A percentile compares a stretch with the other conserved stretches of the same genome.
phyloP scores from a whole-genome alignment of 2,329 filamentous ascomycete genomes.

The Exophiala sp. region DNA sequence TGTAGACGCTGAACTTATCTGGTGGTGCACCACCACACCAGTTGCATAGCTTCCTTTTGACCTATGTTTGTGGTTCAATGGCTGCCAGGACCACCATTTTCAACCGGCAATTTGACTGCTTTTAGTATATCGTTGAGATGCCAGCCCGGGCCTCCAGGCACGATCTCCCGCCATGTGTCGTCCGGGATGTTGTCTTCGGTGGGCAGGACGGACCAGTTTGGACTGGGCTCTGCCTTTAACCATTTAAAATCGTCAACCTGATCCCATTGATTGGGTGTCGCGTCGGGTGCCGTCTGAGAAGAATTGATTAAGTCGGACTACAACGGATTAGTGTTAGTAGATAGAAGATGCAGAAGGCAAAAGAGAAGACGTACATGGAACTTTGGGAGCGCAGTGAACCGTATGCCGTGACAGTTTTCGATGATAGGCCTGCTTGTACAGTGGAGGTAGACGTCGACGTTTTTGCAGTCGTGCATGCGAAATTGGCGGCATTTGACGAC shows the following conservation, averaged over 20 bases:
- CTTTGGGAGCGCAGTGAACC: slow-evolving; percentile 73
- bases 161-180: slow-evolving; percentile 65
- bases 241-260: slow-evolving; percentile 97
- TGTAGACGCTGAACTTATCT: too few species aligned
- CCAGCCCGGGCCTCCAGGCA: slow-evolving; percentile 61
- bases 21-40: too few species aligned
- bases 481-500: slow-evolving; percentile 83
- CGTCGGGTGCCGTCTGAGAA: slow-evolving; percentile 23
- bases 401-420: slow-evolving; percentile 75
- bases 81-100: neutral
- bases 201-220: slow-evolving; percentile 76
- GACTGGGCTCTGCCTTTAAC: slow-evolving; percentile 76
- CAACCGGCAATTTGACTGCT: slow-evolving; percentile 25
- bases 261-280: slow-evolving; percentile 67
- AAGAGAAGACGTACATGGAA: slow-evolving; percentile 15
- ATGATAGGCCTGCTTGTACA: slow-evolving; percentile 87
- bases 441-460: slow-evolving; percentile 79
- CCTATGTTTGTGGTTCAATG: neutral
- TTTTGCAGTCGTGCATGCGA: slow-evolving; percentile 80
- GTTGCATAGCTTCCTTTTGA: neutral
- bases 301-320: slow-evolving; percentile 23
- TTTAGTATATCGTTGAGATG: slow-evolving; percentile 64
- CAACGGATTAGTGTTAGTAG: neutral
- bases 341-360: neutral
- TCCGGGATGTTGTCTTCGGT: slow-evolving; percentile 58